Evolutionary conservation across 2,329 filamentous ascomycete genomes (phyloP).

Genomic region (Chaetomiaceae sp.): DNA sequence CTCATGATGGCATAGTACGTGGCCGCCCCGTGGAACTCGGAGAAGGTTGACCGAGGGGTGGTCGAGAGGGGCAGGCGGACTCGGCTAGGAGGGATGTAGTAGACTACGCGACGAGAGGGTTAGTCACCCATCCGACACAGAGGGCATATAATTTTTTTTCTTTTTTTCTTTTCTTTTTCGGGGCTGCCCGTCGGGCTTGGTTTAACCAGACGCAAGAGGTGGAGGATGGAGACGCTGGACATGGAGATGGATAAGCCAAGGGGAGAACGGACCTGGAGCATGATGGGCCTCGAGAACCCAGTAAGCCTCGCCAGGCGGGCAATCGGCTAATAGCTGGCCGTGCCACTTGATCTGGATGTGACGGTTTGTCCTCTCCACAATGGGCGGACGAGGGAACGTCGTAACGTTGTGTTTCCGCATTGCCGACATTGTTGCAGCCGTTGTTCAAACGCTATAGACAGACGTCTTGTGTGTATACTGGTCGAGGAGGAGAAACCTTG

Average conservation of each 20-base stretch:
- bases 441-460: neutral
- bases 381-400: slow-evolving; percentile 55
- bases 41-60: slow-evolving; percentile 45
- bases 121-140: slow-evolving; percentile 9
- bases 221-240: neutral
- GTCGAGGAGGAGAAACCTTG: slow-evolving; percentile 9
- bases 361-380: slow-evolving; percentile 49
- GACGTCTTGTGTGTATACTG: neutral
- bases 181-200: neutral
- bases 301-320: slow-evolving; percentile 46
- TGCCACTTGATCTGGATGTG: slow-evolving; percentile 55
- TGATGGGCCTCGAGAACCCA: slow-evolving; percentile 62
- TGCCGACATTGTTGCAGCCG: slow-evolving; percentile 34
- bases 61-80: slow-evolving; percentile 44
- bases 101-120: slow-evolving; percentile 38
- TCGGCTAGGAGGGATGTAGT: slow-evolving; percentile 53
- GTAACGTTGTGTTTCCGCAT: slow-evolving; percentile 50
- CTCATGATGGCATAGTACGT: slow-evolving; percentile 52
- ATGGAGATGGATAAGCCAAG: neutral
- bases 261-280: slow-evolving; percentile 47
- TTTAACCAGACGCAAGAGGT: neutral
- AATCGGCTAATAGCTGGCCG: slow-evolving; percentile 53
- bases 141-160: too few species aligned
- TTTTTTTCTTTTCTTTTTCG: neutral
- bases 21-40: slow-evolving; percentile 59